Conservation (phyloP, 2,329 filamentous ascomycete genomes). For the Cytospora piceae region DNA sequence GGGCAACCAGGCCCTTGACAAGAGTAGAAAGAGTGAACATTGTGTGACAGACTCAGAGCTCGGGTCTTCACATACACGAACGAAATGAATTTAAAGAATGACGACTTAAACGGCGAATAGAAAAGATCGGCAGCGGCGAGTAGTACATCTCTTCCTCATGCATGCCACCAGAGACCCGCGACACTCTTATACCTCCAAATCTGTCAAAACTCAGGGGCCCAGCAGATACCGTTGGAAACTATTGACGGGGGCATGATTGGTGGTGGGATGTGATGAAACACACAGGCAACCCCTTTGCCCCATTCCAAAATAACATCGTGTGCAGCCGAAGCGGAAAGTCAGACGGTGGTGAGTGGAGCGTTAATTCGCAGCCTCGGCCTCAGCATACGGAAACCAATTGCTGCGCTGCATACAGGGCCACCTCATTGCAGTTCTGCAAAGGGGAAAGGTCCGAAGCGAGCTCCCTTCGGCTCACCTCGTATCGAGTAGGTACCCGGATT, state of each 20-base stretch:
- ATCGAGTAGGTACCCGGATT: background rate
- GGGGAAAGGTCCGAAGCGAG: background rate
- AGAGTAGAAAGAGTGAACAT: constrained; percentile 19
- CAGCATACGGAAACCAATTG: background rate
- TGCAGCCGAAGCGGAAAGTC: background rate
- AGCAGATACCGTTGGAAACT: background rate
- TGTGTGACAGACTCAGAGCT: background rate
- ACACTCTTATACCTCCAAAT: background rate
- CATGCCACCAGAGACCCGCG: background rate
- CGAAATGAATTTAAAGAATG: background rate
- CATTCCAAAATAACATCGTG: background rate
- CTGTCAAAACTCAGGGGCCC: background rate
- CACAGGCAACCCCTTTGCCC: background rate
- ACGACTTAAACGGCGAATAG: background rate
- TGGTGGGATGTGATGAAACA: background rate
- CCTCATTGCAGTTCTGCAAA: background rate
- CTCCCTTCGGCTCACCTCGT: background rate
- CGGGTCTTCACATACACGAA: background rate
- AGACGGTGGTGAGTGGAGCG: background rate
- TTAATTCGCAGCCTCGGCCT: background rate
- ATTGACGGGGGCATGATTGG: background rate
- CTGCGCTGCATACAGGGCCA: background rate
- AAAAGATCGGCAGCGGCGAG: background rate
- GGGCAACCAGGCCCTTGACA: constrained; percentile 19
- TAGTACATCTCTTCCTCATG: background rate